Base-by-base conservation (phyloP, 192 early-diverging fungal genomes). In the Linnemannia exigua region DNA sequence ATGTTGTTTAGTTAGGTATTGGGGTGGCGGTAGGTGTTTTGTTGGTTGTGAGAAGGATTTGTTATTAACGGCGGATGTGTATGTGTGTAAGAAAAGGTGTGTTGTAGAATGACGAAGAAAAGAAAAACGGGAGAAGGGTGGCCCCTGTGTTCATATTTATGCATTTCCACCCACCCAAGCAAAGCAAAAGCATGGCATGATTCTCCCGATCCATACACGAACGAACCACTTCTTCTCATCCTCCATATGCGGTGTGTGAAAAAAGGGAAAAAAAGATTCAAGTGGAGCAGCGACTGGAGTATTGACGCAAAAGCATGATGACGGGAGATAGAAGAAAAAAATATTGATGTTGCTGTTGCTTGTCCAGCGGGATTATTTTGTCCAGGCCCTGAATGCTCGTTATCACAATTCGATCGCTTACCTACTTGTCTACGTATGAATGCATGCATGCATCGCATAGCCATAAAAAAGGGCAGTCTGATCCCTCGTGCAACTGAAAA, bases 61-160 rank as follows among this genome's bases (percentile, higher is more conserved):
- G n/a, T n/a, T n/a, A n/a, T n/a, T n/a, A n/a, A n/a, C n/a, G n/a
- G n/a, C n/a, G n/a, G n/a, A n/a, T 9, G 50, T 36, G 31, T 25
- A 8, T 31, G 58, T 63, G 12, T 14, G 8, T n/a, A 25, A n/a
- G n/a, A n/a, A 25, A 25, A 46, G 31, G 28, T 31, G 58, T 63
- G 58, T 63, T 63, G 58, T 31, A 15, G 50, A 75, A 17, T 22
- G 19, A 36, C 15, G 50, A 63, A 63, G 31, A 61, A 75, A 41
- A 38, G 44, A 37, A 63, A 36, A 52, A 41, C 20, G 36, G 22
- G n/a, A 12, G 22, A 16, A 61, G 61, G 36, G 8, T 36, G 19
- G 37, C 9, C 19, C 68, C 68, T 70, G 68, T 70, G 68, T 20
- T 70, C 68, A 41, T 70, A 70, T 70, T 70, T 70, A 70, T 44